Evolutionary conservation across 805 yeast species (phyloP).

Genomic region (Wickerhamomyces strasburgensis): DNA sequence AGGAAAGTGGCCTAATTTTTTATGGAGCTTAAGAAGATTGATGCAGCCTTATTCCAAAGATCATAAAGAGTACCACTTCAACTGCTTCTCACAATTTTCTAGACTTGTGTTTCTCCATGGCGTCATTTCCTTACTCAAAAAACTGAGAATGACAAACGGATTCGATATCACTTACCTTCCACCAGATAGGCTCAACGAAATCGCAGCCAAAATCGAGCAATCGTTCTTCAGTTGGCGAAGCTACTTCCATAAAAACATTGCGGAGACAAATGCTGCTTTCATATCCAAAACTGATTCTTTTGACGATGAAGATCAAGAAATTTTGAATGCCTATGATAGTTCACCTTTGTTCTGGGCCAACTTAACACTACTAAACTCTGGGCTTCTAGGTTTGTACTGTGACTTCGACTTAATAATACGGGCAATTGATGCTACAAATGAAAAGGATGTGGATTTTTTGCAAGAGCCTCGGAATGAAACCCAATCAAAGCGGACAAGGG

Average conservation of each 20-base stretch:
- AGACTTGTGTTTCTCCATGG: slow-evolving; percentile 33
- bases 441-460: slow-evolving; percentile 8
- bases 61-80: slow-evolving; percentile 29
- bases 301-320: slow-evolving; percentile 5
- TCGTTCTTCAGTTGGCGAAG: slow-evolving; percentile 31
- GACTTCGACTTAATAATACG: slow-evolving; percentile 19
- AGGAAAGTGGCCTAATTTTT: slow-evolving; percentile 33
- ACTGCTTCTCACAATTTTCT: slow-evolving; percentile 33
- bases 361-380: slow-evolving; percentile 24
- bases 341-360: slow-evolving; percentile 33
- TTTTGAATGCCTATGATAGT: slow-evolving; percentile 30
- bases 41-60: slow-evolving; percentile 28
- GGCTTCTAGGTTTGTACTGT: slow-evolving; percentile 26
- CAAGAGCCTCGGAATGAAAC: no score
- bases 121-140: slow-evolving; percentile 24
- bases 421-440: slow-evolving; percentile 16
- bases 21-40: slow-evolving; percentile 30
- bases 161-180: slow-evolving; percentile 24
- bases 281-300: no score
- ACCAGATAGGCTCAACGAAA: slow-evolving; percentile 21
- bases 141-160: slow-evolving; percentile 23
- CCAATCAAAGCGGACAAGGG: no score
- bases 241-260: slow-evolving; percentile 31
- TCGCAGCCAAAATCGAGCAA: slow-evolving; percentile 27
- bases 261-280: slow-evolving; percentile 19